Conservation (phyloP, 345 rosid species). For the Sonneratia caseolaris region DNA sequence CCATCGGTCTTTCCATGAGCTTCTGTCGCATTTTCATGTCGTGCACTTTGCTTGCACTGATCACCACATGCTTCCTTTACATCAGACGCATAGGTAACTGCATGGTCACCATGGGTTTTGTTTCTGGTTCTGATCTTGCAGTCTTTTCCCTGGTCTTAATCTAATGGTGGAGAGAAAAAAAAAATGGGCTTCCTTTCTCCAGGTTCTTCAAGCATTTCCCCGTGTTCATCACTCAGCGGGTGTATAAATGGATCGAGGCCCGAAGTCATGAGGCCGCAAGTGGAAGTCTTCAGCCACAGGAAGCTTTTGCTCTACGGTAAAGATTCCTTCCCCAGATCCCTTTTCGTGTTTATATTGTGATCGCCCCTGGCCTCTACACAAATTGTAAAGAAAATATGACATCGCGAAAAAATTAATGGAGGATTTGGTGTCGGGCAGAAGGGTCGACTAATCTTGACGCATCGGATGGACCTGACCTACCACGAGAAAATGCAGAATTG, state of each 20-base stretch:
- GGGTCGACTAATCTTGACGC: too few relatives aligned
- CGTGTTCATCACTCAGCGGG: slow-evolving; percentile 9
- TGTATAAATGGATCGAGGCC: slow-evolving; percentile 5
- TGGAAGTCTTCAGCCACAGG: slow-evolving; percentile 12
- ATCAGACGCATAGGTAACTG: neutral
- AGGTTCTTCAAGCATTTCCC: slow-evolving; percentile 7
- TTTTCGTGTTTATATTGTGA: neutral
- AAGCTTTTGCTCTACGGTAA: slow-evolving; percentile 35
- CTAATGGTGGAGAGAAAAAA: neutral
- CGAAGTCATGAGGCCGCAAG: neutral
- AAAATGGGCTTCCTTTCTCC: slow-evolving; percentile 8
- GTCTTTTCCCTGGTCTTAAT: neutral
- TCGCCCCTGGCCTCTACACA: too few relatives aligned
- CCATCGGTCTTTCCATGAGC: too few relatives aligned
- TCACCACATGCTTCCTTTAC: neutral
- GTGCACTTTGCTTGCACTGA: neutral
- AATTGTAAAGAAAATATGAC: too few relatives aligned
- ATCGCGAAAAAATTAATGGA: too few relatives aligned
- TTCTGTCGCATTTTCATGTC: too few relatives aligned
- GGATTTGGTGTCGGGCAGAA: too few relatives aligned
- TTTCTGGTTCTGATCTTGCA: neutral
- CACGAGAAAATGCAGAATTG: too few relatives aligned
- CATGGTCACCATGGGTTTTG: too few relatives aligned
- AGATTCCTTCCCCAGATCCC: neutral
- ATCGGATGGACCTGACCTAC: too few relatives aligned